phyloP scores from a whole-genome alignment of 179 eudicot genomes.

The Gypsophila paniculata region DNA sequence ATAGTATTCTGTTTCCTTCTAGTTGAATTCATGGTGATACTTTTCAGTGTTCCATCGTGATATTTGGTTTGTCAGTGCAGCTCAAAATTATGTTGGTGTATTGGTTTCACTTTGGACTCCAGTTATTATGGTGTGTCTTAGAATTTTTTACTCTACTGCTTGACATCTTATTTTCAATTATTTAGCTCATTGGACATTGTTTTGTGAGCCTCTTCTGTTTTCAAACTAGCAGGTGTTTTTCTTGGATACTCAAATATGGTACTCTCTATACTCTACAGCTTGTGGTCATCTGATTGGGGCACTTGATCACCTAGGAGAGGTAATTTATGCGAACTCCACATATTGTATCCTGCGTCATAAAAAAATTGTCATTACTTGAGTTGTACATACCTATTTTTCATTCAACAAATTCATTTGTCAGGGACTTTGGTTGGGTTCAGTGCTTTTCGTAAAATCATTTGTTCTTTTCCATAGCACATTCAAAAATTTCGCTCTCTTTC shows the following conservation, averaged over 20 bases:
- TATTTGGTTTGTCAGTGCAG: constrained; percentile 45
- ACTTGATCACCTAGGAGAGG: constrained; percentile 92
- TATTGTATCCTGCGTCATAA: neutral
- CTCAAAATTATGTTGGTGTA: constrained; percentile 56
- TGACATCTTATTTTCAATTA: neutral
- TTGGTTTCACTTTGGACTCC: constrained; percentile 85
- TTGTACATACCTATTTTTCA: neutral
- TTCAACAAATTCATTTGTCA: neutral
- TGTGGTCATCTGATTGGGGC: constrained; percentile 91
- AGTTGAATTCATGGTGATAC: constrained; percentile 17
- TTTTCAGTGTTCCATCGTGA: constrained; percentile 24
- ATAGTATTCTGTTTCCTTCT: constrained; percentile 13
- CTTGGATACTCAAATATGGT: constrained; percentile 95
- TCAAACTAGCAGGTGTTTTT: constrained; percentile 68
- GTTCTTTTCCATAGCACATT: neutral
- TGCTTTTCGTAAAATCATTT: neutral
- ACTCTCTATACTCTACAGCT: constrained; percentile 69
- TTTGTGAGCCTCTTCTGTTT: constrained; percentile 5
- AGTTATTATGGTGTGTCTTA: constrained; percentile 58
- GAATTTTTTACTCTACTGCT: constrained; percentile 5
- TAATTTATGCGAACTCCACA: constrained; percentile 27
- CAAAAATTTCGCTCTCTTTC: neutral
- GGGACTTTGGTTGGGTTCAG: neutral
- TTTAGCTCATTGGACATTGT: constrained; percentile 11
- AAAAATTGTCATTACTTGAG: neutral